phyloP scores from a whole-genome alignment of 495 filamentous ascomycete genomes.

The Evansstolkia leycettana region DNA sequence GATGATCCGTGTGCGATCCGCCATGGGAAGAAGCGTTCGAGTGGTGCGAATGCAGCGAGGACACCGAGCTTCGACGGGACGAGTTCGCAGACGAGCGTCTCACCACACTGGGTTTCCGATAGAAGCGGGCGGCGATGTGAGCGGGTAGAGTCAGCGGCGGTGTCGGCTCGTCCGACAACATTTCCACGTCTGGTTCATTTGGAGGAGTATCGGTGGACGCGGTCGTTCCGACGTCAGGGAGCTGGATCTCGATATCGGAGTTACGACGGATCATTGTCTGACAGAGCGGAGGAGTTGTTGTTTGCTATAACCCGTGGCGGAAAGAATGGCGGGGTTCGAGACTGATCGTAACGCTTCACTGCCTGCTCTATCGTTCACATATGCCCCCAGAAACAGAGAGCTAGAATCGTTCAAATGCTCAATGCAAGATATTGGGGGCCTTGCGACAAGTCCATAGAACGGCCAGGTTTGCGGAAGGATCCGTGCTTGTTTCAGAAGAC shows the following conservation, averaged over 20 bases:
- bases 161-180: slow-evolving; percentile 31
- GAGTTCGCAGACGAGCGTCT: slow-evolving; percentile 78
- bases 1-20: slow-evolving; percentile 62
- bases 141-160: slow-evolving; percentile 53
- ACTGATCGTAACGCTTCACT: slow-evolving; percentile 9
- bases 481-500: slow-evolving; percentile 30
- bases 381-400: too few species aligned
- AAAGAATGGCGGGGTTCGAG: slow-evolving; percentile 7
- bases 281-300: not conserved
- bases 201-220: slow-evolving; percentile 16
- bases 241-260: slow-evolving; percentile 34
- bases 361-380: not conserved
- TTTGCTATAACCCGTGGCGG: not conserved
- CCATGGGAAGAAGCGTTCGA: slow-evolving; percentile 52
- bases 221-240: slow-evolving; percentile 28
- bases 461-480: slow-evolving; percentile 19
- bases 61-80: slow-evolving; percentile 80
- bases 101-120: slow-evolving; percentile 52
- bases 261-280: slow-evolving; percentile 36
- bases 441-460: slow-evolving; percentile 6
- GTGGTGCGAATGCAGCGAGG: slow-evolving; percentile 68
- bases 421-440: not conserved
- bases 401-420: not conserved
- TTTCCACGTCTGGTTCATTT: slow-evolving; percentile 28
- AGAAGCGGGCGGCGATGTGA: slow-evolving; percentile 79